A percentile compares a stretch with the other conserved stretches of the same genome.
These are phyloP conservation scores for Clitocybe nebularis DNA, from an alignment of 1,284 basidiomycete species.

Conservation along the genomic window DNA sequence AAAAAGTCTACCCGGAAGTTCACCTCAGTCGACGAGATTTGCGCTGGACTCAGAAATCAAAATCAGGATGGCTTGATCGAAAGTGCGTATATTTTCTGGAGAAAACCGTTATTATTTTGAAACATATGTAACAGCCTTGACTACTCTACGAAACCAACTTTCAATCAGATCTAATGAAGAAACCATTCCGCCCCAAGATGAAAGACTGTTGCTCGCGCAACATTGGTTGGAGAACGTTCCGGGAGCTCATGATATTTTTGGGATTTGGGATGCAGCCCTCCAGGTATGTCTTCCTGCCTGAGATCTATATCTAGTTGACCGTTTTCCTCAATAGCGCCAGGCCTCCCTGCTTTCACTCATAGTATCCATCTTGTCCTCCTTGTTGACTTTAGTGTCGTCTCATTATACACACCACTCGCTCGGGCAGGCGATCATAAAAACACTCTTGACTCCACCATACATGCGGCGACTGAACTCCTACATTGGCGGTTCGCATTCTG, in stretches of 20 bases:
- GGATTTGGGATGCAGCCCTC: conserved; percentile 50
- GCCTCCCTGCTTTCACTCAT: conserved; percentile 39
- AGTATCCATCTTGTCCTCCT: conserved; percentile 48
- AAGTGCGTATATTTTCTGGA: conserved; percentile 15
- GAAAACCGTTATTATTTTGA: conserved; percentile 1
- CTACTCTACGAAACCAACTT: conserved; percentile 50
- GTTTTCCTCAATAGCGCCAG: conserved; percentile 35
- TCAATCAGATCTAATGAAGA: conserved; percentile 42
- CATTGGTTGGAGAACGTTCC: conserved; percentile 56
- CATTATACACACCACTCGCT: conserved; percentile 62
- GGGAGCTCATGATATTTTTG: conserved; percentile 58
- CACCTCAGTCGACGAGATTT: conserved; percentile 19
- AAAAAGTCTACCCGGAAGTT: conserved; percentile 7
- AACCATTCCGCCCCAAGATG: conserved; percentile 48
- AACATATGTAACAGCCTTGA: conserved; percentile 34
- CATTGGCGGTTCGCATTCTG: conserved; percentile 55
- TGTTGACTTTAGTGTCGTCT: conserved; percentile 56
- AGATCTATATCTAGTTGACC: conserved; percentile 10
- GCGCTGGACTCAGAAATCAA: conserved; percentile 18
- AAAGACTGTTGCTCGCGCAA: conserved; percentile 52
- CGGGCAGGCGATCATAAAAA: conserved; percentile 58
- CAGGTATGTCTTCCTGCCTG: conserved; percentile 33
- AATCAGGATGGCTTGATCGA: conserved; percentile 20
- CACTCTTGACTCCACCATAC: conserved; percentile 50
- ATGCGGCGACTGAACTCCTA: conserved; percentile 55